These are phyloP conservation scores for Pseudogymnoascus sp. DNA, from an alignment of 2,329 filamentous ascomycete genomes.

Conservation along the genomic window DNA sequence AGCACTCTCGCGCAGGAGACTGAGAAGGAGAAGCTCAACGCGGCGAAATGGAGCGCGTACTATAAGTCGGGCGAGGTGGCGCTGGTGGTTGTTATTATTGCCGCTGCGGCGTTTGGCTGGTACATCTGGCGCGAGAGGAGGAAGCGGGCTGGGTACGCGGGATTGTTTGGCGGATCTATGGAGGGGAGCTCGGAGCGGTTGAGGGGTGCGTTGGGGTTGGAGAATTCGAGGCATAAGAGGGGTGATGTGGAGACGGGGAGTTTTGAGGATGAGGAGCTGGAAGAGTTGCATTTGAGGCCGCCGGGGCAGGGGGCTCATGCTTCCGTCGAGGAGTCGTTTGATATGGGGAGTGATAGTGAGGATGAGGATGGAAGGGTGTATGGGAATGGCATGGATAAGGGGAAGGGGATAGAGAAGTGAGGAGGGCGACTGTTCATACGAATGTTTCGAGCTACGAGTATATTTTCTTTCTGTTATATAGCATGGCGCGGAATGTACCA, in stretches of 20 bases:
- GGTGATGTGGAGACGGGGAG: constrained; percentile 55
- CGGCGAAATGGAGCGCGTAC: constrained; percentile 64
- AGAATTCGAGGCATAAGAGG: constrained; percentile 42
- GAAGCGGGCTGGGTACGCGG: constrained; percentile 47
- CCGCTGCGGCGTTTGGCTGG: constrained; percentile 54
- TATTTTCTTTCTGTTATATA: constrained; percentile 2
- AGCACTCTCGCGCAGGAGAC: constrained; percentile 57
- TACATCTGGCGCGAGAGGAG: constrained; percentile 58
- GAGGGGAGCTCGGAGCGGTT: constrained; percentile 21
- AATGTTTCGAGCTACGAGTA: constrained; percentile 11
- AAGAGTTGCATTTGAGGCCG: constrained; percentile 45
- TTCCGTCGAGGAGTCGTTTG: constrained; percentile 40
- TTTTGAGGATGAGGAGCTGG: constrained; percentile 59
- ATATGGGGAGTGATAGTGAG: constrained; percentile 50
- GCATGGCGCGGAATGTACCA: constrained; percentile 4
- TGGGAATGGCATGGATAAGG: constrained; percentile 18
- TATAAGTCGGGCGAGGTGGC: constrained; percentile 65
- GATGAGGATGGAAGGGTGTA: constrained; percentile 35
- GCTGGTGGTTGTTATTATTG: constrained; percentile 58
- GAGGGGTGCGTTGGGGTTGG: constrained; percentile 33
- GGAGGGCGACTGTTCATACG: constrained; percentile 13
- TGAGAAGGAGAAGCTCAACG: constrained; percentile 55
- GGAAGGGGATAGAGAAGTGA: constrained; percentile 16
- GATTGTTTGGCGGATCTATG: constrained; percentile 26
- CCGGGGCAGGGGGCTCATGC: constrained; percentile 32